Evolutionary conservation across 331 rosid genomes (phyloP).

Genomic region (Acacia pycnantha): DNA sequence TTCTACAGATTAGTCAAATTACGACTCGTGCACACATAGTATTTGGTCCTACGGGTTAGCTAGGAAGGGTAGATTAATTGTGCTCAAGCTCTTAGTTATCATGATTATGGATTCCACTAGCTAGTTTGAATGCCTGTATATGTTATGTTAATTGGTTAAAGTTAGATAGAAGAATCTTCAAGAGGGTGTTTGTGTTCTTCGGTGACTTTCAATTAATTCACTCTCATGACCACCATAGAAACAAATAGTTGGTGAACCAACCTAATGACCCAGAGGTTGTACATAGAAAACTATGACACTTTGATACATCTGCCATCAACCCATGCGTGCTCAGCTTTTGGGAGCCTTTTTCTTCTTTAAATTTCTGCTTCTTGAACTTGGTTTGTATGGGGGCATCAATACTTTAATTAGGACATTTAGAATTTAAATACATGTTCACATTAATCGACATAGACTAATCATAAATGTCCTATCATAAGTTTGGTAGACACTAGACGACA

Average conservation of each 20-base stretch:
- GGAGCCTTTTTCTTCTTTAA: not conserved
- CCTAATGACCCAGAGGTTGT: conserved; percentile 4
- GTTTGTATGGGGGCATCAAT: not conserved
- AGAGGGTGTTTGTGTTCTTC: conserved; percentile 2
- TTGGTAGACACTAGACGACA: not conserved
- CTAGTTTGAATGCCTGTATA: conserved; percentile 3
- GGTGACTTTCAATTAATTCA: conserved; percentile 23
- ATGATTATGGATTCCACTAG: conserved; percentile 22
- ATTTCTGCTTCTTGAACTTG: not conserved
- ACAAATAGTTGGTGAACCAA: conserved; percentile 36
- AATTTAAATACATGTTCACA: not conserved
- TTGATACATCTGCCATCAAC: conserved; percentile 6
- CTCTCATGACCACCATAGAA: conserved; percentile 13
- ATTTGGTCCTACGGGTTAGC: not conserved
- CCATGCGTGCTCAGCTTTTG: not conserved
- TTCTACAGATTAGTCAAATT: conserved; percentile 29
- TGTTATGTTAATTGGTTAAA: not conserved
- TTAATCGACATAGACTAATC: not conserved
- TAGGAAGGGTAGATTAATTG: not conserved
- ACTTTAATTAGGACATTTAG: not conserved
- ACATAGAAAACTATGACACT: conserved; percentile 9
- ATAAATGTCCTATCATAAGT: not conserved
- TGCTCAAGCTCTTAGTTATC: conserved; percentile 15
- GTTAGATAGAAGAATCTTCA: conserved; percentile 15
- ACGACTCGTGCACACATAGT: not conserved